Base-by-base conservation (phyloP, 2,329 filamentous ascomycete genomes). In the Rhexocercosporidium sp. region DNA sequence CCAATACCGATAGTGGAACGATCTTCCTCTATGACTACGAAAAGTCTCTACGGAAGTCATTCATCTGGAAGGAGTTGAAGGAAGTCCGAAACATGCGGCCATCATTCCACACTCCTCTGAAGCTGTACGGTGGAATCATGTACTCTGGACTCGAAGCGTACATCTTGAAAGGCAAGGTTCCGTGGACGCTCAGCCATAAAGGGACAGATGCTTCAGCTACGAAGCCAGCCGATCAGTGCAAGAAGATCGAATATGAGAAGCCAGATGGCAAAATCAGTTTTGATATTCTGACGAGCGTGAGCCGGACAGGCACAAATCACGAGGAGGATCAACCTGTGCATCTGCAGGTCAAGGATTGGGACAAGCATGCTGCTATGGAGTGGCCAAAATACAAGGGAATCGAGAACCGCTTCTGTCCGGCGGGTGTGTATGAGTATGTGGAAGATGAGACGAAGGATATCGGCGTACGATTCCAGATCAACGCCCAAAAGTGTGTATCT, bases 301-400 rank as follows among this genome's bases (percentile, higher is more conserved):
- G 92, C 72, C 89, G 96, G 66, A 98, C 96, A 5, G 96, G 96
- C 46, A 99, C 96, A 37, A 98, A 98, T 81, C 96, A 99, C 81
- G 96, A 98, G 80, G 96, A 99, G 81, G 96, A 99, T 79, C 94
- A 99, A 81, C 96, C 96, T 0, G 94, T 97, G 60, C 96, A 99
- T 80, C 83, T 99, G 75, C 93, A 97, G 80, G 95, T 99, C 72
- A 88, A 92, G 80, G 94, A 99, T 80, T 97, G 94, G 94, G 94
- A 97, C 75, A 89, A 90, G 76, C 96, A 99, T 81, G 91, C 93
- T 1, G 84, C 90, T 70, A 88, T 89, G 78, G 90, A 93, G 62
- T 99, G 90, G 83, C 96, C 96, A 25, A 85, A 87, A 70, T 99
- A 92, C 81, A 91, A 97, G 84, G 96, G 96, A 11, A 78, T 99